phyloP scores from a whole-genome alignment of 148 eudicot genomes.

The Gaultheria prostrata region DNA sequence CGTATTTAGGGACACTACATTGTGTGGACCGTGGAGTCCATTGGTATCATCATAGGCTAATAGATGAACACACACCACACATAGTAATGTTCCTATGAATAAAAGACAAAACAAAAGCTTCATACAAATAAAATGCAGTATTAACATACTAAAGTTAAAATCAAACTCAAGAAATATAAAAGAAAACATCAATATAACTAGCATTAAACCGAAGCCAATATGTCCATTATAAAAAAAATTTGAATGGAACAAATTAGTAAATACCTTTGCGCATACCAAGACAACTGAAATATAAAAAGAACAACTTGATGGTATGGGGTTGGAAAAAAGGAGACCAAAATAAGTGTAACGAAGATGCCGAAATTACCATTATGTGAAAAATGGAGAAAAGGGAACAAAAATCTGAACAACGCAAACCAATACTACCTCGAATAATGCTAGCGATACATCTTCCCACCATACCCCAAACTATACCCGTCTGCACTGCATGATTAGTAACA shows the following conservation, averaged over 20 bases:
- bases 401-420: neutral
- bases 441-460: too few relatives aligned
- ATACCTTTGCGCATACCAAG: neutral
- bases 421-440: neutral
- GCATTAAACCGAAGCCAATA: neutral
- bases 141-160: neutral
- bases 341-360: too few relatives aligned
- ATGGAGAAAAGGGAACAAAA: neutral
- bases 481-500: too few relatives aligned
- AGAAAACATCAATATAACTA: neutral
- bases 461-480: too few relatives aligned
- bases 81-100: neutral
- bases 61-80: neutral
- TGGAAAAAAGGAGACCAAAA: neutral
- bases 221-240: neutral
- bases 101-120: neutral
- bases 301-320: neutral
- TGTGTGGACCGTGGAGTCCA: neutral
- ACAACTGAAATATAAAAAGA: neutral
- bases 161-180: neutral
- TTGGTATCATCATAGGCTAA: neutral
- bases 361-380: neutral
- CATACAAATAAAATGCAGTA: neutral
- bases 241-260: neutral
- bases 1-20: neutral